Conservation (phyloP, 306 rosid species). For the Gastrolobium bilobum region DNA sequence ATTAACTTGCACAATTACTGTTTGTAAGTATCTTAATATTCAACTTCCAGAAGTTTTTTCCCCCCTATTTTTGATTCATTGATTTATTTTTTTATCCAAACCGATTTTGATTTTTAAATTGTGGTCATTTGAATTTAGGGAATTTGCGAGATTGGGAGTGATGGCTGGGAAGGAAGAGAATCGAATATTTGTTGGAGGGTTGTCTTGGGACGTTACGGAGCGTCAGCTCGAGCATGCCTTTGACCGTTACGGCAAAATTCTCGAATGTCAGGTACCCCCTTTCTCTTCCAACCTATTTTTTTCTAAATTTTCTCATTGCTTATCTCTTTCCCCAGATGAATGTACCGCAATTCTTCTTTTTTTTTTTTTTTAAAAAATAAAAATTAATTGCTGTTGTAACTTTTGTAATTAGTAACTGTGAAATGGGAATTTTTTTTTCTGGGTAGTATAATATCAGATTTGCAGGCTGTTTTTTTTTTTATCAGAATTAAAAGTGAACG, state of each 20-base stretch:
- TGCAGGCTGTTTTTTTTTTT: not conserved
- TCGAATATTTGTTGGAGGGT: conserved; percentile 92
- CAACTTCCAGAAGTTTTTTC: not conserved
- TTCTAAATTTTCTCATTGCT: not conserved
- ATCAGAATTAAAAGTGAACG: not conserved
- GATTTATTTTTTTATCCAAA: not conserved
- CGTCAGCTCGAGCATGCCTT: conserved; percentile 91
- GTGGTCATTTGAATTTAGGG: conserved; percentile 12
- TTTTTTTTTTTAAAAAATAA: not conserved
- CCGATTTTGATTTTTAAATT: not conserved
- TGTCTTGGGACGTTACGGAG: conserved; percentile 89
- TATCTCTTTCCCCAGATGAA: conserved; percentile 38
- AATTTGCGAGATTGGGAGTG: conserved; percentile 30
- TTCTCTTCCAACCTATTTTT: conserved; percentile 5
- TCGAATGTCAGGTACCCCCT: conserved; percentile 76
- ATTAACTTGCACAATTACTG: not conserved
- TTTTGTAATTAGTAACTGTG: not conserved
- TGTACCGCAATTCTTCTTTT: not conserved
- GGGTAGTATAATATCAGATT: not conserved
- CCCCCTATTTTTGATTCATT: not conserved
- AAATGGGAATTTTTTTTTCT: not conserved
- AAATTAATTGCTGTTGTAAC: not conserved
- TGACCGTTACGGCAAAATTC: conserved; percentile 81
- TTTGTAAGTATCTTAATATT: conserved; percentile 36
- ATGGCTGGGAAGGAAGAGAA: conserved; percentile 93